These are phyloP conservation scores for Collybia sp. DNA, from an alignment of 768 basidiomycete species.

Conservation along the genomic window DNA sequence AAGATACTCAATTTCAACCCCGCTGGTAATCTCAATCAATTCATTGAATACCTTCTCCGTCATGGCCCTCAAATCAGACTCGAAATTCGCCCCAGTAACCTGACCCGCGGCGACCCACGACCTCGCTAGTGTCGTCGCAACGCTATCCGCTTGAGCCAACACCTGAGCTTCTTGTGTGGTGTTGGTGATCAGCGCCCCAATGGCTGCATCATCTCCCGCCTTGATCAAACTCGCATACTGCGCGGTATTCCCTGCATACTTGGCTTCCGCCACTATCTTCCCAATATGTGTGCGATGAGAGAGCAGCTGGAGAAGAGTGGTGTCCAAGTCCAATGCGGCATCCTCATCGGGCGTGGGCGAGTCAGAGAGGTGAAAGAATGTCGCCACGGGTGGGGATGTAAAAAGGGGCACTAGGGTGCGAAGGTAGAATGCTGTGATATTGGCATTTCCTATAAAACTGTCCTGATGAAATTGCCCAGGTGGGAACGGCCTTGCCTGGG, in stretches of 20 bases:
- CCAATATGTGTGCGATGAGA: conserved; percentile 10
- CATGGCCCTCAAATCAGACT: conserved; percentile 1
- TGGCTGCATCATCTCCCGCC: background rate
- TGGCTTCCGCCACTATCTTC: conserved; percentile 9
- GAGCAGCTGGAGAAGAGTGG: conserved; percentile 4
- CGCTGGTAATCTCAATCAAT: conserved; percentile 9
- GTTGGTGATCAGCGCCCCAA: conserved; percentile 6
- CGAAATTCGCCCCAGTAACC: background rate
- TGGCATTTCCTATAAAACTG: conserved; percentile 4
- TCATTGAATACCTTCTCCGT: conserved; percentile 3
- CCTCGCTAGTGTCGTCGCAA: background rate
- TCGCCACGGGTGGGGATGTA: conserved; percentile 1
- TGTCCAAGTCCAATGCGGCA: conserved; percentile 6
- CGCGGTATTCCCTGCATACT: conserved; percentile 3
- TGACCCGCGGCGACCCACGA: conserved; percentile 1
- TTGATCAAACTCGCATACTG: conserved; percentile 4
- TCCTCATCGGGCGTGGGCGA: background rate
- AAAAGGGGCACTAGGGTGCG: conserved; percentile 6
- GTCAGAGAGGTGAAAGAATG: conserved; percentile 7
- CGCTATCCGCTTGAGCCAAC: conserved; percentile 1
- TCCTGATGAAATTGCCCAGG: conserved; percentile 10
- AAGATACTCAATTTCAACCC: conserved; percentile 8
- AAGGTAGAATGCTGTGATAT: conserved; percentile 7
- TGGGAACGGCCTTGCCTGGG: conserved; percentile 1
- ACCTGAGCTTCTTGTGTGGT: conserved; percentile 5